phyloP scores from a whole-genome alignment of 345 rosid genomes.

The Eucalyptus cloeziana region DNA sequence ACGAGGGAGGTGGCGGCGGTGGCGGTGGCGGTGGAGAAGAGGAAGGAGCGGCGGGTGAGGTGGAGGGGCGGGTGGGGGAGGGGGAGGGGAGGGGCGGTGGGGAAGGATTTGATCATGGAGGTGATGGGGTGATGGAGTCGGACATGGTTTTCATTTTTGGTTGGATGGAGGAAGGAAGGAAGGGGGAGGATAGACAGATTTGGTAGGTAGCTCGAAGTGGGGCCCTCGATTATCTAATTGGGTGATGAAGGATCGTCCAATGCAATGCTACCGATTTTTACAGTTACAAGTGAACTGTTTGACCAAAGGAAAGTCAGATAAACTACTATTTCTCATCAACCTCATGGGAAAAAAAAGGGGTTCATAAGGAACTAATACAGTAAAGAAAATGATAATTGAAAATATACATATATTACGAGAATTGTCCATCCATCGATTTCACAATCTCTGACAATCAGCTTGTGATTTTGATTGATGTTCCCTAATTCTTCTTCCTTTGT shows the following conservation, averaged over 20 bases:
- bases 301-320: not conserved
- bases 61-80: slow-evolving; percentile 1
- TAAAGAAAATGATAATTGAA: not conserved
- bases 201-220: not conserved
- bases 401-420: not conserved
- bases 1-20: slow-evolving; percentile 27
- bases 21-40: not conserved
- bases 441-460: rapidly evolving
- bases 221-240: not conserved
- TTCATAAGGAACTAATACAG: not conserved
- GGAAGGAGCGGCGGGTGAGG: not conserved
- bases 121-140: not conserved
- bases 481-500: not conserved
- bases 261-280: not conserved
- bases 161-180: not conserved
- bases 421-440: rapidly evolving
- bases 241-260: not conserved
- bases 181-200: not conserved
- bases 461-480: not conserved
- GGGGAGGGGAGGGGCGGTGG: not conserved
- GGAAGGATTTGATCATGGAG: not conserved
- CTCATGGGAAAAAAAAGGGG: not conserved
- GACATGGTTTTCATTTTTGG: not conserved
- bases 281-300: not conserved
- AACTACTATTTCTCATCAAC: not conserved